These are phyloP conservation scores for Xylaria nigripes DNA, from an alignment of 495 filamentous ascomycete species.

Conservation along the genomic window DNA sequence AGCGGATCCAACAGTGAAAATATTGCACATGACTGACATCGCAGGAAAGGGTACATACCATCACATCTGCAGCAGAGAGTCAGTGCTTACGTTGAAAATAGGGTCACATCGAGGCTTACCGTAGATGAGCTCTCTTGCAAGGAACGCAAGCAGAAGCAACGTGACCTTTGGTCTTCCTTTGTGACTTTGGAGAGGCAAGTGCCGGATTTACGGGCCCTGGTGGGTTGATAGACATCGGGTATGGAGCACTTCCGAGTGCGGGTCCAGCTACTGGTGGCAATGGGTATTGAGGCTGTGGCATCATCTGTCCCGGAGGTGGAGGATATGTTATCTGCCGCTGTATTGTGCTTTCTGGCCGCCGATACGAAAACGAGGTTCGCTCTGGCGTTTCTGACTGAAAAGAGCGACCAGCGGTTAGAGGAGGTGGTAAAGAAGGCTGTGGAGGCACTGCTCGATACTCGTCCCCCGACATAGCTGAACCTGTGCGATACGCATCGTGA, in stretches of 20 bases:
- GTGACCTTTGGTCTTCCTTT: slow-evolving; percentile 86
- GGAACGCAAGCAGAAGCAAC: slow-evolving; percentile 95
- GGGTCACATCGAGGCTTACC: slow-evolving; percentile 30
- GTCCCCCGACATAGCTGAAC: slow-evolving; percentile 34
- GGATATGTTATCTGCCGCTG: slow-evolving; percentile 30
- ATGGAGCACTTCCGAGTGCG: slow-evolving; percentile 27
- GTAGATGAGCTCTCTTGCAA: slow-evolving; percentile 91
- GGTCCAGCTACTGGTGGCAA: slow-evolving; percentile 27
- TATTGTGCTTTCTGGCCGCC: slow-evolving; percentile 31
- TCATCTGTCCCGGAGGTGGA: slow-evolving; percentile 22
- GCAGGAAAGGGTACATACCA: slow-evolving; percentile 33
- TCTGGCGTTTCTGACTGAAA: slow-evolving; percentile 34
- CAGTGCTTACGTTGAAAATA: slow-evolving; percentile 13
- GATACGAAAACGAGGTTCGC: slow-evolving; percentile 30
- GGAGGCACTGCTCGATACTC: slow-evolving; percentile 28
- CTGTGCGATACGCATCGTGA: slow-evolving; percentile 43
- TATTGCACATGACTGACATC: background rate
- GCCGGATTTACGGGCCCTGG: slow-evolving; percentile 29
- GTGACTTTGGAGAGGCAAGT: slow-evolving; percentile 50
- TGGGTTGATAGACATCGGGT: slow-evolving; percentile 28
- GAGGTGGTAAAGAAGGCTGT: slow-evolving; percentile 23
- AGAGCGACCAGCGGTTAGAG: slow-evolving; percentile 19
- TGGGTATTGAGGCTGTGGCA: slow-evolving; percentile 25
- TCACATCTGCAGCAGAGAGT: slow-evolving; percentile 36
- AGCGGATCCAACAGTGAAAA: background rate